A percentile compares a stretch with the other conserved stretches of the same genome.
phyloP scores from a whole-genome alignment of 2,329 filamentous ascomycete species.

The Diaporthe citrichinensis region DNA sequence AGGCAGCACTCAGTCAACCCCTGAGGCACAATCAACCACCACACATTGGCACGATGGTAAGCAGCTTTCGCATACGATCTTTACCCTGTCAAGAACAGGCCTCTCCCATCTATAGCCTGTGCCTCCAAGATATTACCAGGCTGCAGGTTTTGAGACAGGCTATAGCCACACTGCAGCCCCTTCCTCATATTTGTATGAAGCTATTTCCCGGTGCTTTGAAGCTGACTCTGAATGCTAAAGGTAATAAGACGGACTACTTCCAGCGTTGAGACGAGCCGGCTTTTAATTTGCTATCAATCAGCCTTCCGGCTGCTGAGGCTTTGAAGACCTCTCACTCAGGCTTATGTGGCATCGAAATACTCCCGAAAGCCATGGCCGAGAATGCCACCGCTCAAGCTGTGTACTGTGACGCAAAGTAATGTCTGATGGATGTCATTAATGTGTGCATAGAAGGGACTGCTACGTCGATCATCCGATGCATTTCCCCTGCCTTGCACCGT shows the following conservation, averaged over 20 bases:
- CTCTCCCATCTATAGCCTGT: no score
- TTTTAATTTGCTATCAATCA: not conserved
- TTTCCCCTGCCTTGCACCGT: not conserved
- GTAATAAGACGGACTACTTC: constrained; percentile 45
- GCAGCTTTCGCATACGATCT: no score
- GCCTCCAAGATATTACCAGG: no score
- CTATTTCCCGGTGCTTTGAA: no score
- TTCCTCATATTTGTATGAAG: no score
- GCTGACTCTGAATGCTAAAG: no score
- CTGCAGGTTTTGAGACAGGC: no score
- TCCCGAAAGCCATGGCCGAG: no score
- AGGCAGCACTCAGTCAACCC: constrained; percentile 15
- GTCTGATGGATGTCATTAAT: not conserved
- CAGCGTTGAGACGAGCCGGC: not conserved
- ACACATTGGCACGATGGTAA: constrained; percentile 52
- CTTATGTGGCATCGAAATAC: not conserved
- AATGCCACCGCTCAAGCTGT: not conserved
- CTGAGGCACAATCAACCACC: constrained; percentile 41
- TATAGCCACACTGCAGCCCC: no score
- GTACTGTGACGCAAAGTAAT: not conserved
- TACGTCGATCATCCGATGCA: not conserved
- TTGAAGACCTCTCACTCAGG: no score
- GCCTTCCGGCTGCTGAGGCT: not conserved
- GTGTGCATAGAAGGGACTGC: no score
- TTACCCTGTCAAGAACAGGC: no score